Base-by-base conservation (phyloP, 2,329 filamentous ascomycete species). In the Neofusicoccum cordaticola region DNA sequence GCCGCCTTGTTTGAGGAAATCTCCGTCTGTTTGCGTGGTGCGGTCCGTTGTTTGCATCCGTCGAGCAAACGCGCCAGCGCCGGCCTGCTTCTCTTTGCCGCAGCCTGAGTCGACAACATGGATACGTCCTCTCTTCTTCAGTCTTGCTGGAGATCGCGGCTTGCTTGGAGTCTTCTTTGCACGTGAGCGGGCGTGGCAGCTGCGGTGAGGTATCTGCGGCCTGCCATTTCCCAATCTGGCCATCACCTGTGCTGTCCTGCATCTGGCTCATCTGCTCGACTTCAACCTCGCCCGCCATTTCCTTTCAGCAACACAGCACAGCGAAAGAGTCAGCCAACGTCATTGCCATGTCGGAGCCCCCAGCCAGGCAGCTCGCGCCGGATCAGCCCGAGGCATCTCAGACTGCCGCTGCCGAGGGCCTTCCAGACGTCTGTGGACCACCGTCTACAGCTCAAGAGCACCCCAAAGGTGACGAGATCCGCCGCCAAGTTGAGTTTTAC, bases 401-500 rank as follows among this genome's bases (percentile, higher is more conserved):
- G 34, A 19, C 31, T n/a, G 48, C 13, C 9, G 27, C 31, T 11
- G 34, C n/a, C 6, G n/a, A 7, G 4, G 53, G 27, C 31, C 42
- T 41, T 11, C 31, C 62, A 5, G 19, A 56, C 17, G 41, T 27
- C 31, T 42, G 22, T 41, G n/a, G 50, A 34, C 35, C n/a, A 13
- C 22, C 52, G 7, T 13, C 48, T 6, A 5, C 56, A 4, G 15
- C 56, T 39, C 61, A 37, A 44, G 67, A 69, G 9, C 68, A 69
- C n/a, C 68, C 70, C 5, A 48, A 65, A 22, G 66, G 66, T 11
- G 65, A 69, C 4, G 66, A 68, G 22, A 69, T 70, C 11, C 62
- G 67, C n/a, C 65, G 64, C 22, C 68, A 83, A 74, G 79, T 83
- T 27, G 81, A 84, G 56, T 82, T 73, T 71, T 83, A 82, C 72